Evolutionary conservation across 768 basidiomycete genomes (phyloP), one percentile per base, ranked within the genome.

Genomic region (Rhizopogon rudus): DNA sequence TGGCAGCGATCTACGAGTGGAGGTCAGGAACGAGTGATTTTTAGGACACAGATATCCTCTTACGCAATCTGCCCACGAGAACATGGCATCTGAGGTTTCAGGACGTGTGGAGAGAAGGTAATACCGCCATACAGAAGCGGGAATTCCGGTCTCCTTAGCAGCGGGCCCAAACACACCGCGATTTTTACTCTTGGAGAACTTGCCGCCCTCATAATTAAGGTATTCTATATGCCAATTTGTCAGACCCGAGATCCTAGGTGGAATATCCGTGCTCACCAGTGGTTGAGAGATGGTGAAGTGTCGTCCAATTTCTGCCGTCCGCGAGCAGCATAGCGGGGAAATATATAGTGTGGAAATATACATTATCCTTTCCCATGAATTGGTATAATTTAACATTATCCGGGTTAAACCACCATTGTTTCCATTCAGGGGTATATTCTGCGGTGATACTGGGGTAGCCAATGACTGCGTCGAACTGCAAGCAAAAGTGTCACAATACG

Each of bases 331-430:
- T 85, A 3, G 92, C 87, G 29, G 97, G 96, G 77, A 86, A 99
- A 63, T 93, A 93, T 40, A 99, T 84, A 0, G 93, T 93, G 71
- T 99, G 97, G 83, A 99, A 99, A 72, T 96, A 98, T 49, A 95
- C 93, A 59, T 94, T 98, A 69, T 98, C 96, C 75, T 99, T 99
- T 67, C 97, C 97, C 97, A 99, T 99, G 78, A 99, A 99, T 71
- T 99, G 96, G 74, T 93, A 97, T 50, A 98, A 76, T 62, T 83
- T 79, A 56, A 99, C 94, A 63, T 98, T 79, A 61, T 91, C 78
- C 1, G 88, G 89, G 65, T 95, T 88, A 65, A 89, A 84, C 97
- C 97, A 99, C 97, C 97, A 99, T 69, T 84, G 80, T 70, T 87
- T 84, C 97, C 97, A 99, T 59, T 97, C 88, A 17, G 88, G 77